These are phyloP conservation scores for Corylus avellana DNA, from an alignment of 306 rosid species.

Conservation along the genomic window DNA sequence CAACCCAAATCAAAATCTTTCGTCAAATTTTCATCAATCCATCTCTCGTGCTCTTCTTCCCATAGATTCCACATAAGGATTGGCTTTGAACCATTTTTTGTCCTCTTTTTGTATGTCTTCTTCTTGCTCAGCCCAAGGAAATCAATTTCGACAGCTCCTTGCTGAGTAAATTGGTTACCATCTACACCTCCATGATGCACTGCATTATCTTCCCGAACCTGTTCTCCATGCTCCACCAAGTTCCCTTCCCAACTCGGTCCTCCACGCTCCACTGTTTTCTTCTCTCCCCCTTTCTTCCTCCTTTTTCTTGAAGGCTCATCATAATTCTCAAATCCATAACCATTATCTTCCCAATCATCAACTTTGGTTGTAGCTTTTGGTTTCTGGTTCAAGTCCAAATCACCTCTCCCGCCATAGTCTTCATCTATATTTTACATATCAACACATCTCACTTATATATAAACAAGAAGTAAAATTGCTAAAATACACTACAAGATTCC, in stretches of 20 bases:
- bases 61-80: conserved; percentile 59
- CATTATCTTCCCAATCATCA: conserved; percentile 28
- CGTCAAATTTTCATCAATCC: conserved; percentile 57
- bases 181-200: conserved; percentile 5
- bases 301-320: conserved; percentile 8
- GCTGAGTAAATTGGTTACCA: background rate
- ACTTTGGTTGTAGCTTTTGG: conserved; percentile 14
- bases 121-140: conserved; percentile 15
- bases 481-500: background rate
- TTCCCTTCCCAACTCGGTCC: background rate
- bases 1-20: conserved; percentile 44
- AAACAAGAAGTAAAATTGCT: background rate
- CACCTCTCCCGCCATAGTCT: background rate
- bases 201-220: conserved; percentile 5
- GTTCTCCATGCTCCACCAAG: conserved; percentile 11
- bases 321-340: conserved; percentile 29
- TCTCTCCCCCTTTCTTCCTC: conserved; percentile 26
- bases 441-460: background rate
- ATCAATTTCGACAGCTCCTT: conserved; percentile 10
- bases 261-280: background rate
- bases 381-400: conserved; percentile 25
- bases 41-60: conserved; percentile 64
- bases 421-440: conserved; percentile 29
- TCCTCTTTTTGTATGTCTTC: conserved; percentile 25
- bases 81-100: conserved; percentile 34